Percentiles rank a stretch among this genome's conserved stretches.
Evolutionary conservation across 1,284 basidiomycete species (phyloP).

Genomic region (Microbotryum silenes-acaulis): DNA sequence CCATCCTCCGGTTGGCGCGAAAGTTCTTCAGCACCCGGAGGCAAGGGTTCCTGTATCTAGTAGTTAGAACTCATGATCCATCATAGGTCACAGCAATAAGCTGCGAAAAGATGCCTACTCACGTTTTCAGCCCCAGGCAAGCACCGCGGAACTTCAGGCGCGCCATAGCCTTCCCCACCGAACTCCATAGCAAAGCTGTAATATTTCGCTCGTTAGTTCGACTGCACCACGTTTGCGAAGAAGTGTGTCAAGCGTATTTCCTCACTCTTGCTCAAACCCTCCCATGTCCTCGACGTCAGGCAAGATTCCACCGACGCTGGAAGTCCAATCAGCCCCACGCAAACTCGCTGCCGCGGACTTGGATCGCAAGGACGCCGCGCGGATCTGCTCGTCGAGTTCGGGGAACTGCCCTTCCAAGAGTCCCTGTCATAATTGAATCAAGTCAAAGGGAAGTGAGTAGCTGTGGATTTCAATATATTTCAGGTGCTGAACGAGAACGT

Average conservation of each 20-base stretch:
- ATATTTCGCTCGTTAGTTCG: not conserved
- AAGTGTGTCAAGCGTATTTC: not conserved
- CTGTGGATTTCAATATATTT: not conserved
- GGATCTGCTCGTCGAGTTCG: slow-evolving; percentile 21
- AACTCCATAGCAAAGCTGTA: not conserved
- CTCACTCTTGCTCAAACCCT: not conserved
- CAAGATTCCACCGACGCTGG: not conserved
- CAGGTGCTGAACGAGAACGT: not conserved
- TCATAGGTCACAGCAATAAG: too few species aligned
- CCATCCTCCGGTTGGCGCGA: not conserved
- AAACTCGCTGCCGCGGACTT: not conserved
- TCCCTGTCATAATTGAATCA: slow-evolving; percentile 8
- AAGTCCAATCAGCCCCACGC: not conserved
- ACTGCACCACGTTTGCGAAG: slow-evolving; percentile 4
- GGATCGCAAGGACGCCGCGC: slow-evolving; percentile 4
- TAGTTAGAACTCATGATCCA: not conserved
- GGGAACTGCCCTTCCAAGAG: slow-evolving; percentile 18
- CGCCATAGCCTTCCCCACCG: not conserved
- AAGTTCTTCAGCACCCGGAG: not conserved
- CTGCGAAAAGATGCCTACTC: too few species aligned
- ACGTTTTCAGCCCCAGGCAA: not conserved
- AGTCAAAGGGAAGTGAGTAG: not conserved
- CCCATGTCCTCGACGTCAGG: not conserved
- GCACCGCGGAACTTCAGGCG: not conserved
- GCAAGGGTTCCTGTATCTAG: too few species aligned